Conservation (phyloP, 495 filamentous ascomycete genomes). For the Neurospora intermedia region DNA sequence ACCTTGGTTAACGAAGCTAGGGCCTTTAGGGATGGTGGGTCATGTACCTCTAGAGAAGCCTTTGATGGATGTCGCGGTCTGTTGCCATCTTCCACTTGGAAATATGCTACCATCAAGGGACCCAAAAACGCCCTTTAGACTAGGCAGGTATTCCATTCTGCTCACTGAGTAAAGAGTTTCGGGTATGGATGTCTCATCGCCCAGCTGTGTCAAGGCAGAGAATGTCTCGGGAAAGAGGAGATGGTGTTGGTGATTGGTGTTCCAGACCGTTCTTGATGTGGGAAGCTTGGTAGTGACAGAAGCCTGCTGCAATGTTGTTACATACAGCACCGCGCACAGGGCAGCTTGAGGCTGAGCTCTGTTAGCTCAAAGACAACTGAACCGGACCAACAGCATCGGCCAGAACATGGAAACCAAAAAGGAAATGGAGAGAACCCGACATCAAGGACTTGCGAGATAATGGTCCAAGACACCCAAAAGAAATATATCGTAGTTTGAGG, state of each 20-base stretch:
- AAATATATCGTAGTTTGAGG: not conserved
- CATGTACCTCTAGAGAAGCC: no score
- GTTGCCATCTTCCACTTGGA: not conserved
- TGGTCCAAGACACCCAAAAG: not conserved
- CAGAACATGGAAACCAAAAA: not conserved
- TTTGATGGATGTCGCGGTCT: not conserved
- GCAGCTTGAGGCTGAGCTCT: not conserved
- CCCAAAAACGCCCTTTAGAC: not conserved
- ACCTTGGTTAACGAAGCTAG: no score
- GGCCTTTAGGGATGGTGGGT: no score
- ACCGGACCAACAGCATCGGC: not conserved
- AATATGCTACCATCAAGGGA: not conserved
- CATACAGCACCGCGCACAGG: not conserved
- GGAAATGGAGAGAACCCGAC: not conserved
- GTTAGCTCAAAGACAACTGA: not conserved
- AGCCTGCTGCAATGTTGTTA: not conserved
- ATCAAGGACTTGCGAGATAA: not conserved
- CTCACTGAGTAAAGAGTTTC: not conserved
- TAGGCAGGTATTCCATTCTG: not conserved
- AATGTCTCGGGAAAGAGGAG: not conserved
- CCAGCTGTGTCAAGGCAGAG: not conserved
- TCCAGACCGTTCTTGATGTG: not conserved
- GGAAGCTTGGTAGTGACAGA: not conserved
- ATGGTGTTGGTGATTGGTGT: not conserved
- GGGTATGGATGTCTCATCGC: not conserved